Conservation (phyloP, 2,329 filamentous ascomycete genomes). For the Alternaria sp. region DNA sequence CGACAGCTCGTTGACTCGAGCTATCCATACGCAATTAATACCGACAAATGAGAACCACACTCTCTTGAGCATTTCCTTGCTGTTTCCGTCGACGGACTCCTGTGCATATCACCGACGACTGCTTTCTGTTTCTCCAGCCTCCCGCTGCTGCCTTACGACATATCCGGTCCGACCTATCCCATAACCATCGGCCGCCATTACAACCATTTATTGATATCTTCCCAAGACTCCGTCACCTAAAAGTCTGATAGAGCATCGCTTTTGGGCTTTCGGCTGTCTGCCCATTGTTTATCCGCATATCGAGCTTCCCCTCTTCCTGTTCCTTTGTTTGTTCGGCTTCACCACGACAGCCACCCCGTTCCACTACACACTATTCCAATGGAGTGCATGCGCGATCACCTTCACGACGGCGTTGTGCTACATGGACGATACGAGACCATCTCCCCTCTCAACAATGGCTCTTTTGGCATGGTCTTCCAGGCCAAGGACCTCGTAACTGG, state of each 20-base stretch:
- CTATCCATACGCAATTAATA: slow-evolving; percentile 50
- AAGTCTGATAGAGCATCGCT: slow-evolving; percentile 49
- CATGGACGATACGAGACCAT: slow-evolving; percentile 90
- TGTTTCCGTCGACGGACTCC: slow-evolving; percentile 47
- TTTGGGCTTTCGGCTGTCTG: slow-evolving; percentile 41
- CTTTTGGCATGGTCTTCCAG: slow-evolving; percentile 98
- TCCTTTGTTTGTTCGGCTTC: slow-evolving; percentile 28
- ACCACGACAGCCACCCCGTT: slow-evolving; percentile 33
- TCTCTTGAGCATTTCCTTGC: slow-evolving; percentile 52
- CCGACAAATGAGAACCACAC: slow-evolving; percentile 52
- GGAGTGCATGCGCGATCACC: slow-evolving; percentile 87
- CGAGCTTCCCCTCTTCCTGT: slow-evolving; percentile 28
- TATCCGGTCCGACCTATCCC: slow-evolving; percentile 21
- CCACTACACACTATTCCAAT: slow-evolving; percentile 53
- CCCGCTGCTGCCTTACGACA: slow-evolving; percentile 40
- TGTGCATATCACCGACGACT: slow-evolving; percentile 51
- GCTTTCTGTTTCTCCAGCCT: slow-evolving; percentile 35
- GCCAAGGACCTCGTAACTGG: slow-evolving; percentile 79
- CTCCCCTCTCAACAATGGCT: slow-evolving; percentile 96
- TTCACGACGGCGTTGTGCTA: slow-evolving; percentile 79
- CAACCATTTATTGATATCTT: slow-evolving; percentile 47
- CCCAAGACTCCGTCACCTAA: slow-evolving; percentile 37
- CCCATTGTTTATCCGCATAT: slow-evolving; percentile 45
- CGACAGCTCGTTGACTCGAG: slow-evolving; percentile 49
- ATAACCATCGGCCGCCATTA: slow-evolving; percentile 30